Percentiles rank a stretch among this genome's conserved stretches.
These are phyloP conservation scores for Plasmopara halstedii DNA, from an alignment of 352 stramenopile species.

Conservation along the genomic window DNA sequence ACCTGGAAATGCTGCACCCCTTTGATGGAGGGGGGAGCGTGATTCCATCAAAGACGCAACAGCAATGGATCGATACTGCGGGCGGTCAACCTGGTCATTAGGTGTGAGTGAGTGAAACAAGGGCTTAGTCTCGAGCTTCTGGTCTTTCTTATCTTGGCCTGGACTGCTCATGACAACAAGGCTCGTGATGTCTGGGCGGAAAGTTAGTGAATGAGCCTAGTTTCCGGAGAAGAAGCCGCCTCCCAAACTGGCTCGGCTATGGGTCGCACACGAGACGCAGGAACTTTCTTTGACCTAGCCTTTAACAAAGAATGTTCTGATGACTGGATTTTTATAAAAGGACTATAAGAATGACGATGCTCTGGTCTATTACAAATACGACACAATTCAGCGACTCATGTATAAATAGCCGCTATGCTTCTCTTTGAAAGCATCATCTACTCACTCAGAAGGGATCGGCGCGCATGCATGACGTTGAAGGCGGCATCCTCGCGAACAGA, in stretches of 20 bases:
- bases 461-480: conserved; percentile 8
- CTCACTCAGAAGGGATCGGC: background rate
- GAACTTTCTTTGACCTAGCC: conserved; percentile 14
- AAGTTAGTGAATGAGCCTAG: conserved; percentile 26
- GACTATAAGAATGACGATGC: conserved; percentile 3
- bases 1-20: conserved; percentile 33
- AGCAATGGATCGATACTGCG: conserved; percentile 58
- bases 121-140: conserved; percentile 69
- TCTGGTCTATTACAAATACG: background rate
- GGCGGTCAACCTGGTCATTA: conserved; percentile 37
- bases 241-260: conserved; percentile 1
- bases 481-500: conserved; percentile 6
- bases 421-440: background rate
- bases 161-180: conserved; percentile 22
- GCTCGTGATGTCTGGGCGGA: conserved; percentile 8
- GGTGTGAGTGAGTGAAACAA: conserved; percentile 31
- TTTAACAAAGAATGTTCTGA: conserved; percentile 14
- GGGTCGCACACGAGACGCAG: conserved; percentile 2
- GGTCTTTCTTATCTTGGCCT: conserved; percentile 26
- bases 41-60: conserved; percentile 26
- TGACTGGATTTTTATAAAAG: conserved; percentile 8
- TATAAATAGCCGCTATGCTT: background rate
- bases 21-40: conserved; percentile 17
- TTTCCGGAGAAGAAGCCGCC: conserved; percentile 5
- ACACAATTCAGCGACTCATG: too few relatives aligned